Evolutionary conservation across 768 basidiomycete species (phyloP).

Genomic region (Trametes coccinea): DNA sequence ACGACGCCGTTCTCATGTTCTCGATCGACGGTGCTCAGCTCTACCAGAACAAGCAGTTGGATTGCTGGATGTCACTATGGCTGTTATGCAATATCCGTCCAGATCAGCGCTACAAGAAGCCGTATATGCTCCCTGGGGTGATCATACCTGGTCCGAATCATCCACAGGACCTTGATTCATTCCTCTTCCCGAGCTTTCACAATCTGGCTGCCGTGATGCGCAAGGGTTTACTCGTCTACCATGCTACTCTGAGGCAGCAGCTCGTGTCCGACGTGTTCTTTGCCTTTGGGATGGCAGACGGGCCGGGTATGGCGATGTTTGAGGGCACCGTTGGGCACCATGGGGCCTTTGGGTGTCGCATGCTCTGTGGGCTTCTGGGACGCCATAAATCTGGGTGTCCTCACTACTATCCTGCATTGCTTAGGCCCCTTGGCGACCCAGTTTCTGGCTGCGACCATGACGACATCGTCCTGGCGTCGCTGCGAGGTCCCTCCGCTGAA

Average conservation of each 20-base stretch:
- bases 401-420: slow-evolving; percentile 38
- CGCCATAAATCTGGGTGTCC: slow-evolving; percentile 36
- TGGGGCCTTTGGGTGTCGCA: slow-evolving; percentile 39
- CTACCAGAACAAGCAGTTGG: slow-evolving; percentile 32
- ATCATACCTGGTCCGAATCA: slow-evolving; percentile 36
- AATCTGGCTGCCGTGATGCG: slow-evolving; percentile 31
- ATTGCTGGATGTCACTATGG: slow-evolving; percentile 37
- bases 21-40: slow-evolving; percentile 33
- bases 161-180: slow-evolving; percentile 35
- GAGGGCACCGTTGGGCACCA: slow-evolving; percentile 39
- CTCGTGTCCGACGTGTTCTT: background rate
- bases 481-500: background rate
- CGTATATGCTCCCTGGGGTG: slow-evolving; percentile 28
- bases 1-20: slow-evolving; percentile 28
- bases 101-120: slow-evolving; percentile 32
- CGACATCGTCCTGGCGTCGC: slow-evolving; percentile 24
- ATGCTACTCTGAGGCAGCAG: slow-evolving; percentile 14
- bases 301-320: slow-evolving; percentile 22
- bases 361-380: slow-evolving; percentile 35
- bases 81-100: slow-evolving; percentile 27
- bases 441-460: slow-evolving; percentile 32
- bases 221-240: slow-evolving; percentile 33
- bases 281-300: slow-evolving; percentile 2
- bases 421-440: slow-evolving; percentile 29
- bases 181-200: slow-evolving; percentile 32